Percentiles rank a stretch among this genome's conserved stretches.
phyloP scores from a whole-genome alignment of 1,284 basidiomycete genomes.

The Cerrena zonata region DNA sequence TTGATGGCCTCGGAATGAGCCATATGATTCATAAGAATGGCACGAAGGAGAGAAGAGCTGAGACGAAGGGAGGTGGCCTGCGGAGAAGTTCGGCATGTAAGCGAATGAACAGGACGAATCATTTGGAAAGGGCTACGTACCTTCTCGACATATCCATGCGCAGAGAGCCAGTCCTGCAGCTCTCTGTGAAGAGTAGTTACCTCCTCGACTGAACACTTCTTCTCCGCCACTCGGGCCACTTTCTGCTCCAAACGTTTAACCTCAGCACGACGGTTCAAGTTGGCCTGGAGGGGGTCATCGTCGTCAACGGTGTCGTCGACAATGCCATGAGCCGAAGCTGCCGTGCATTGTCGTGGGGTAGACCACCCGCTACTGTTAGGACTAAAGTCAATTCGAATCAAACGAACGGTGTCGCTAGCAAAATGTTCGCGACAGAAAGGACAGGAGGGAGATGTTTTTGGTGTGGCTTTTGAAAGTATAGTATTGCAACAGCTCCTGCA shows the following conservation, averaged over 20 bases:
- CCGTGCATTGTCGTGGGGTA: conserved; percentile 48
- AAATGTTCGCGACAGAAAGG: conserved; percentile 77
- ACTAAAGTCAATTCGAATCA: conserved; percentile 70
- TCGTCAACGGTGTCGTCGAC: conserved; percentile 32
- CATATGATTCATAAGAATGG: conserved; percentile 73
- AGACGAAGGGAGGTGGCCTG: conserved; percentile 57
- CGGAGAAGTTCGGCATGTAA: too few species aligned
- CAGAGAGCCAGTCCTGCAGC: conserved; percentile 63
- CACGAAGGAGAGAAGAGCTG: conserved; percentile 55
- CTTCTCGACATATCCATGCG: conserved; percentile 55
- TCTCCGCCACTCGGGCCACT: conserved; percentile 70
- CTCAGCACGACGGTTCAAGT: conserved; percentile 45
- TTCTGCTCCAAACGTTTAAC: conserved; percentile 66
- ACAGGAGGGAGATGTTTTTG: conserved; percentile 61
- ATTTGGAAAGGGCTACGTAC: conserved; percentile 31
- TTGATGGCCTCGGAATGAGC: conserved; percentile 70
- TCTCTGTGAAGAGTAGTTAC: conserved; percentile 68
- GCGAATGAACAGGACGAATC: conserved; percentile 7
- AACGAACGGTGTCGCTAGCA: conserved; percentile 54
- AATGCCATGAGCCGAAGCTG: conserved; percentile 38
- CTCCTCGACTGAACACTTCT: conserved; percentile 80
- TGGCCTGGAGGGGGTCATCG: conserved; percentile 42
- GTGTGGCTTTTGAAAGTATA: conserved; percentile 71
- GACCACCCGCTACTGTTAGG: conserved; percentile 51
- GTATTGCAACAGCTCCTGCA: conserved; percentile 68